Conservation (phyloP, 768 basidiomycete genomes). For the Chalciporus pseudorubinellus region DNA sequence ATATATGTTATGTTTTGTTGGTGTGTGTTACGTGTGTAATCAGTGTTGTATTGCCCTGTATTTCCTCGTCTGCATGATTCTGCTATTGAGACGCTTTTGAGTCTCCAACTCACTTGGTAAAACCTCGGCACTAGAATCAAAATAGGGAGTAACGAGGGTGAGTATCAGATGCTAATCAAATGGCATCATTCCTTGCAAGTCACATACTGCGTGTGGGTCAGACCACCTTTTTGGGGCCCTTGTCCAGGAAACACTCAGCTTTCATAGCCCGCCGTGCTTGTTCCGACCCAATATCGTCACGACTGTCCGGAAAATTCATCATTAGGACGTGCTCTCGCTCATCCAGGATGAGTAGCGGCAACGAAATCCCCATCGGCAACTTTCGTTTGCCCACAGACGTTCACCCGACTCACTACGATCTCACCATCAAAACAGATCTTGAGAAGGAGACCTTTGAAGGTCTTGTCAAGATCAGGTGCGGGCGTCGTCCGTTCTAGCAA, state of each 20-base stretch:
- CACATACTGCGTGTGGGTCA: slow-evolving; percentile 5
- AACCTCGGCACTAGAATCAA: neutral
- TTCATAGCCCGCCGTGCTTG: neutral
- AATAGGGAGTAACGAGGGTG: neutral
- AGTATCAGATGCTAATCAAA: neutral
- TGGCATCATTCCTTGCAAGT: slow-evolving; percentile 13
- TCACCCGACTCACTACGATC: slow-evolving; percentile 73
- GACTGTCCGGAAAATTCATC: neutral
- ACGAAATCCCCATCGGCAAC: slow-evolving; percentile 4
- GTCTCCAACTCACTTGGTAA: neutral
- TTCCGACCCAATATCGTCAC: neutral
- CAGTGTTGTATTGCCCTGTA: too few relatives aligned
- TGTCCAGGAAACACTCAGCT: neutral
- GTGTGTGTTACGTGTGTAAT: neutral
- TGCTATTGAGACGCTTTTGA: too few relatives aligned
- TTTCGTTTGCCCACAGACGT: slow-evolving; percentile 64
- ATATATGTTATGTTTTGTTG: neutral
- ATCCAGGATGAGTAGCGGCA: slow-evolving; percentile 9
- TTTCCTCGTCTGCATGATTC: too few relatives aligned
- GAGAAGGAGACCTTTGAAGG: slow-evolving; percentile 75
- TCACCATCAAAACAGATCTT: slow-evolving; percentile 81
- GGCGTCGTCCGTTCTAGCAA: neutral
- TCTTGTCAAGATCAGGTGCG: slow-evolving; percentile 64
- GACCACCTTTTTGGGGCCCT: neutral
- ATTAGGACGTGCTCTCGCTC: slow-evolving; percentile 7